Base-by-base conservation (phyloP, 2,329 filamentous ascomycete genomes). In the Cladosporium sp. region DNA sequence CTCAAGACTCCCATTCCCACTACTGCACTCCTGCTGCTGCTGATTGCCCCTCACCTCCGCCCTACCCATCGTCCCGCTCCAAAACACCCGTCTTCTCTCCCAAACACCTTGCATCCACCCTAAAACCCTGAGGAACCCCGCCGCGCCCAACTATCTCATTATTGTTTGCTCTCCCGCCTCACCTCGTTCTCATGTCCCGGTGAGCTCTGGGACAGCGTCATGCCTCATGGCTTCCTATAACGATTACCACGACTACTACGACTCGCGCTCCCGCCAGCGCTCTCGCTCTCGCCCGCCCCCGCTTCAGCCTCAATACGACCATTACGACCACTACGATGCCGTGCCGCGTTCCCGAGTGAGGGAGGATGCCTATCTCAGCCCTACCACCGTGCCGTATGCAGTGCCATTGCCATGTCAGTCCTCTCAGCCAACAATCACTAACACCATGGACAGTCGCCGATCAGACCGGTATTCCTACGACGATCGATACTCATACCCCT, bases 381-480 rank as follows among this genome's bases (percentile, higher is more conserved):
- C 62, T 50, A 59, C 62, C 29, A 59, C 62, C 37, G 44, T 56
- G 33, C 61, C 61, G 61, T 63, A 63, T 46, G 61, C 50, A 29
- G 31, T 29, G 5, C 50, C 26, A 56, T 33, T 23, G 26, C 49
- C n/a, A 10, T 37, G 10, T 23, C 18, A 62, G 44, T 2, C 18
- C 14, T 28, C 12, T 16, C 21, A 74, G 75, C 74, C 71, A 68
- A 46, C 72, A 44, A 68, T 59, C 46, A 50, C 50, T 35, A 33
- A 61, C 65, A 69, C 68, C 57, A 69, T 44, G 40, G 6, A 44
- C 18, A 65, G 69, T 55, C 66, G 65, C 28, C 67, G 66, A 67
- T 68, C 65, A 33, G 40, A 65, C 31, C 61, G 67, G 59, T 65
- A 67, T 55, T 59, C 66, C 29, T 77, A 78, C 71, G 75, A 78